phyloP scores from a whole-genome alignment of 1,284 basidiomycete species.

The Rhizopogon parksii region DNA sequence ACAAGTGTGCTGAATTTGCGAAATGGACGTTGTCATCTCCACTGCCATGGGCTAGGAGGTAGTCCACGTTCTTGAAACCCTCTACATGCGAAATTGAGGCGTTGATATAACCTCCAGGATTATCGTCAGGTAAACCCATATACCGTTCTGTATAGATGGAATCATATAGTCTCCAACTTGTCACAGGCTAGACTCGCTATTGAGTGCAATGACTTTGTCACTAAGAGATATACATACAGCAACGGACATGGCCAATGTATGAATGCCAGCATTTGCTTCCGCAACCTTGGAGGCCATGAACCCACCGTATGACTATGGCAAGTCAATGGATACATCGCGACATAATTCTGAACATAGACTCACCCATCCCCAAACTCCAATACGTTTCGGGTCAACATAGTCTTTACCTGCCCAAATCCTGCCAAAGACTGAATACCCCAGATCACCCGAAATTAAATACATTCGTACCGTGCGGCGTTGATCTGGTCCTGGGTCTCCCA shows the following conservation, averaged over 20 bases:
- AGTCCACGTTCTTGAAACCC: constrained; percentile 76
- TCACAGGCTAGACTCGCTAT: constrained; percentile 54
- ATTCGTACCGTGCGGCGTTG: constrained; percentile 67
- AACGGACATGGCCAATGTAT: constrained; percentile 84
- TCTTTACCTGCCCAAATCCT: constrained; percentile 71
- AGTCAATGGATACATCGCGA: constrained; percentile 1
- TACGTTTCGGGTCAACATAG: constrained; percentile 74
- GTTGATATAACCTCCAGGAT: constrained; percentile 78
- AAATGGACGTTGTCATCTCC: constrained; percentile 96
- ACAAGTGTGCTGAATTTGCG: constrained; percentile 81
- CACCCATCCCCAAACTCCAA: constrained; percentile 96
- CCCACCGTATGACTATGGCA: constrained; percentile 78
- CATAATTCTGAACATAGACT: constrained; percentile 23
- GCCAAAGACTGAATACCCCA: constrained; percentile 8
- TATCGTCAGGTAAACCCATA: constrained; percentile 78
- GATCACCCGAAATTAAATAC: constrained; percentile 4
- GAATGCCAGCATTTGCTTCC: constrained; percentile 81
- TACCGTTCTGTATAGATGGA: constrained; percentile 96
- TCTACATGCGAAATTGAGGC: constrained; percentile 82
- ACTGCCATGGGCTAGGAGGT: constrained; percentile 84
- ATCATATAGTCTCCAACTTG: constrained; percentile 82
- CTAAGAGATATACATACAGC: constrained; percentile 50
- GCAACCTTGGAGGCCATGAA: constrained; percentile 89
- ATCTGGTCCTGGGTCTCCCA: constrained; percentile 87
- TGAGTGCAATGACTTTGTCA: background rate